These are phyloP conservation scores for Diaporthe sp. DNA, from an alignment of 2,329 filamentous ascomycete genomes.

Conservation along the genomic window DNA sequence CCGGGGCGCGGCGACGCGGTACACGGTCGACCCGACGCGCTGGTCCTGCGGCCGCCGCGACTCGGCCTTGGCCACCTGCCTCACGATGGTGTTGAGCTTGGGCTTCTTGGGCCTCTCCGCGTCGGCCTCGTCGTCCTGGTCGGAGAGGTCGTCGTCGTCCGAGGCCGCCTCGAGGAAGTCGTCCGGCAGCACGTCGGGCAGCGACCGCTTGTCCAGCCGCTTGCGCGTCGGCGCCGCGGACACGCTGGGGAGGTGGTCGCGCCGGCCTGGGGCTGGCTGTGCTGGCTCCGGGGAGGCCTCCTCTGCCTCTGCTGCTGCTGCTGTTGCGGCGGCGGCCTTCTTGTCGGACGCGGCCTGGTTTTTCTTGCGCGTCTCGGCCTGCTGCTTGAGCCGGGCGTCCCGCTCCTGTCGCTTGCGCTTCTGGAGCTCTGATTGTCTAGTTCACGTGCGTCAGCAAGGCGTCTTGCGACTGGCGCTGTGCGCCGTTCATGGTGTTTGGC, in stretches of 20 bases:
- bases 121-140: constrained; percentile 38
- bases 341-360: constrained; percentile 48
- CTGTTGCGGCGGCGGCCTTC: constrained; percentile 42
- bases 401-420: constrained; percentile 71
- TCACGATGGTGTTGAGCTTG: constrained; percentile 59
- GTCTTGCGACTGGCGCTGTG: background rate
- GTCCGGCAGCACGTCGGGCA: constrained; percentile 65
- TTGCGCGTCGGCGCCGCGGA: constrained; percentile 42
- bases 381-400: constrained; percentile 67
- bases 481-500: constrained; percentile 42
- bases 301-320: constrained; percentile 40
- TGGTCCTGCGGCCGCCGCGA: constrained; percentile 59
- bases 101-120: constrained; percentile 56
- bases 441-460: constrained; percentile 45
- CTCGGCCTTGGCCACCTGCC: constrained; percentile 53
- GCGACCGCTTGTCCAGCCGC: constrained; percentile 51
- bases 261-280: constrained; percentile 39
- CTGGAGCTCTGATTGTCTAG: constrained; percentile 61
- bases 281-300: constrained; percentile 41
- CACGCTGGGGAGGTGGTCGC: constrained; percentile 25
- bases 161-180: constrained; percentile 69
- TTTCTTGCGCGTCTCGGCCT: constrained; percentile 65
- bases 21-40: constrained; percentile 67
- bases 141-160: constrained; percentile 50
- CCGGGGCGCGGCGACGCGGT: constrained; percentile 61